phyloP scores from a whole-genome alignment of 352 stramenopile species.

The Phytophthora agathidicida region DNA sequence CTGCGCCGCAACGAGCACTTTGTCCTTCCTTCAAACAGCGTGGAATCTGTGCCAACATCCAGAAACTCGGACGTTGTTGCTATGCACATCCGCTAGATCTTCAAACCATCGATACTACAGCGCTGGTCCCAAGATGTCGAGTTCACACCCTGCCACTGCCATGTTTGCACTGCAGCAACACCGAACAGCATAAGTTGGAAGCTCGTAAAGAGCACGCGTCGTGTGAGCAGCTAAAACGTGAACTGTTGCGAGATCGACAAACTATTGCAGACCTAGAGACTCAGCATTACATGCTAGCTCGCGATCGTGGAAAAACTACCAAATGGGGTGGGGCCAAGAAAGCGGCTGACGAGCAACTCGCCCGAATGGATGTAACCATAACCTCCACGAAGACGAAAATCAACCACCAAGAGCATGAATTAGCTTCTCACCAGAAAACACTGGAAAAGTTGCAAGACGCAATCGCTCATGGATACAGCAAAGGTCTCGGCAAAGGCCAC shows the following conservation, averaged over 20 bases:
- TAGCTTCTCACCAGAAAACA: conserved; percentile 23
- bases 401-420: conserved; percentile 1
- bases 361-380: conserved; percentile 35
- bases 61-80: conserved; percentile 63
- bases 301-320: conserved; percentile 44
- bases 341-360: conserved; percentile 47
- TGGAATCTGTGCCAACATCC: conserved; percentile 66
- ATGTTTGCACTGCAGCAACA: conserved; percentile 64
- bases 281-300: conserved; percentile 48
- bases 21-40: conserved; percentile 56
- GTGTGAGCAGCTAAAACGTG: conserved; percentile 36
- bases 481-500: conserved; percentile 49
- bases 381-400: conserved; percentile 7
- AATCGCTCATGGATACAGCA: conserved; percentile 40
- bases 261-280: conserved; percentile 53
- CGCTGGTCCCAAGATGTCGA: conserved; percentile 45
- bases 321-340: conserved; percentile 70
- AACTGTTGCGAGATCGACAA: conserved; percentile 41
- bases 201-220: conserved; percentile 20
- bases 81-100: conserved; percentile 61
- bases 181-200: conserved; percentile 30
- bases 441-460: conserved; percentile 33
- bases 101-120: conserved; percentile 58
- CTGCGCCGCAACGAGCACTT: conserved; percentile 11
- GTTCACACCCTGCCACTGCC: conserved; percentile 62